A percentile compares a stretch with the other conserved stretches of the same genome.
Evolutionary conservation across 1,284 basidiomycete genomes (phyloP).

Genomic region (Chondrostereum purpureum): DNA sequence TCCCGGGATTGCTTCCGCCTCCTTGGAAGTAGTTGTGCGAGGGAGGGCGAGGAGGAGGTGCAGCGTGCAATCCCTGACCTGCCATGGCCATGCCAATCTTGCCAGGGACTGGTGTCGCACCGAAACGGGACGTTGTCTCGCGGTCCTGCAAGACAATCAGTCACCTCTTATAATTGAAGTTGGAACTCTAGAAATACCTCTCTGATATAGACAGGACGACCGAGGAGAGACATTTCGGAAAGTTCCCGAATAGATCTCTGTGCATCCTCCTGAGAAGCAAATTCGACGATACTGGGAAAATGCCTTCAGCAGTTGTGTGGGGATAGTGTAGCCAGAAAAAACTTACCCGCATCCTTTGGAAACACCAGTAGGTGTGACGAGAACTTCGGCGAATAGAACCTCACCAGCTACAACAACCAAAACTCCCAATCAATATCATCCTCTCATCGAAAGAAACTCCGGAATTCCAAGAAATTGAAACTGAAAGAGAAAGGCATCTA

Average conservation of each 20-base stretch:
- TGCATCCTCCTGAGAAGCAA: slow-evolving; percentile 76
- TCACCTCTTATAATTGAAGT: slow-evolving; percentile 5
- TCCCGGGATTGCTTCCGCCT: slow-evolving; percentile 58
- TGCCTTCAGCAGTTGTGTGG: slow-evolving; percentile 3
- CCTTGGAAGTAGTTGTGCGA: slow-evolving; percentile 66
- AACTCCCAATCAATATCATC: slow-evolving; percentile 83
- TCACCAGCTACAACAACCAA: slow-evolving; percentile 89
- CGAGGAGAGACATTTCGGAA: slow-evolving; percentile 82
- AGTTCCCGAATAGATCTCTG: slow-evolving; percentile 83
- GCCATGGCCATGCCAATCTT: slow-evolving; percentile 91
- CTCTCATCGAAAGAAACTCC: slow-evolving; percentile 57
- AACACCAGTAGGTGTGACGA: slow-evolving; percentile 91
- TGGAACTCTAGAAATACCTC: slow-evolving; percentile 65
- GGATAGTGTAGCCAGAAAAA: neutral
- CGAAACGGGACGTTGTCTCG: slow-evolving; percentile 91
- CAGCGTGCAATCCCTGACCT: slow-evolving; percentile 68
- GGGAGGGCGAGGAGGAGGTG: slow-evolving; percentile 67
- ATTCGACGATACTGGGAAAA: slow-evolving; percentile 80
- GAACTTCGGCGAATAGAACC: slow-evolving; percentile 98
- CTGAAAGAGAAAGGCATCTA: slow-evolving; percentile 32
- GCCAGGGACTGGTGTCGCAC: slow-evolving; percentile 86
- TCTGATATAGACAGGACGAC: slow-evolving; percentile 92
- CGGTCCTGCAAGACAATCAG: slow-evolving; percentile 71
- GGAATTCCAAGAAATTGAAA: slow-evolving; percentile 55
- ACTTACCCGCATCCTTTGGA: slow-evolving; percentile 98